Base-by-base conservation (phyloP, 1,139 yeast genomes). In the Scheffersomyces quercinus region DNA sequence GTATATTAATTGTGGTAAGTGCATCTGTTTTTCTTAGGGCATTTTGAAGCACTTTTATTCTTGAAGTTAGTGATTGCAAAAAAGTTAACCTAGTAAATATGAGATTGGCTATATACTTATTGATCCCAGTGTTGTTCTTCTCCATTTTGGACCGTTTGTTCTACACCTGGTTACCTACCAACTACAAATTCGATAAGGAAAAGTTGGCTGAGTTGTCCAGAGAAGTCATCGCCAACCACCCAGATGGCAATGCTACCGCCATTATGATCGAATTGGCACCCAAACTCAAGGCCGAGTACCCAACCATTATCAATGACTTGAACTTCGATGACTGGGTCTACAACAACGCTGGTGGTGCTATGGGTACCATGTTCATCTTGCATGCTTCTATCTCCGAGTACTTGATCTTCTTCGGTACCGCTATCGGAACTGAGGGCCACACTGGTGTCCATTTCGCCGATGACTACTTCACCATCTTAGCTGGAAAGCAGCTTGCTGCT, bases 331-430 rank as follows among this genome's bases (percentile, higher is more conserved):
- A 90, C 55, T 93, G 98, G 98, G 84, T 93, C 42, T 91, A 84
- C 79, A 93, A 91, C 77, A 90, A 89, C 59, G 99, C 99, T 7
- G 99, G 99, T 44, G 96, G 97, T 53, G 98, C 99, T 44, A 93
- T 93, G 99, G 99, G 99, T 26, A 82, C 90, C 46, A 91, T 93
- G 98, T 79, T 88, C 56, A 88, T 95, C 49, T 73, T 93, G 53
- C 99, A 95, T 65, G 97, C 98, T 11, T 91, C 98, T n/a, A 75
- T 95, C 57, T 75, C 95, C 7, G 99, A 93, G 67, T 95, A 93
- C 63, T 72, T 93, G 64, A 51, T 56, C 53, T 59, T 59, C 40
- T 59, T 56, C 40, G 70, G 58, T 35, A 62, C 60, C 45, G 70
- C 68, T 4, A 77, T 85, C 10, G 98, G 98, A 34, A 90, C 97